Evolutionary conservation across 139 green algal species (phyloP).

Genomic region (Chlamydomonas applanata): DNA sequence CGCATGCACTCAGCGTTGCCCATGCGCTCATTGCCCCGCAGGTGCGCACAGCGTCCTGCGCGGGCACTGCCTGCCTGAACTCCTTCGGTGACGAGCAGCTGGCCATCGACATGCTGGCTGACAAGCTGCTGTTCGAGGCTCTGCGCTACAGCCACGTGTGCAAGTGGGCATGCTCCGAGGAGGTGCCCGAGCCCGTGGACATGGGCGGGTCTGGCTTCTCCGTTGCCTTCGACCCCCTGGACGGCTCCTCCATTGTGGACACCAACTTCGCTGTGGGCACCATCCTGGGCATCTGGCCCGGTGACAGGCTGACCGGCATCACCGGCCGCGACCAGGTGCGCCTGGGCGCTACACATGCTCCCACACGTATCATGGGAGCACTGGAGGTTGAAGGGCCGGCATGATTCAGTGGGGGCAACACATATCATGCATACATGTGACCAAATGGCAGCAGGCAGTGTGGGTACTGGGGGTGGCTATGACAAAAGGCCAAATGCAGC

Average conservation of each 20-base stretch:
- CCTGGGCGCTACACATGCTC: not conserved
- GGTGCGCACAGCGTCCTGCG: constrained; percentile 88
- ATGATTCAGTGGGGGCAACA: no score
- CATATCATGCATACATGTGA: not conserved
- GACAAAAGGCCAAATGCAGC: no score
- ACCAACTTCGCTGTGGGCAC: constrained; percentile 96
- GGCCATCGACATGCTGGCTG: constrained; percentile 88
- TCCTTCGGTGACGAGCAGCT: constrained; percentile 95
- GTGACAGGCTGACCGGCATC: constrained; percentile 76
- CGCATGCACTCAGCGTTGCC: no score
- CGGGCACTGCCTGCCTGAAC: constrained; percentile 87
- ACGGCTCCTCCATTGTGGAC: constrained; percentile 94
- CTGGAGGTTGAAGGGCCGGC: no score
- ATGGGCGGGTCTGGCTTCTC: constrained; percentile 81
- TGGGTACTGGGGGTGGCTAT: no score
- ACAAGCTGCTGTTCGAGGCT: constrained; percentile 94
- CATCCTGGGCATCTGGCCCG: constrained; percentile 94
- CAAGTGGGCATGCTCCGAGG: constrained; percentile 90
- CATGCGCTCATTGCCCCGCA: no score
- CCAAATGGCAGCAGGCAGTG: no score
- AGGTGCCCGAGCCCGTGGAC: constrained; percentile 88
- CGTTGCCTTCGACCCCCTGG: constrained; percentile 93
- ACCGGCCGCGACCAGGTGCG: constrained; percentile 75
- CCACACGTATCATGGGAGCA: not conserved
- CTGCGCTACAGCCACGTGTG: constrained; percentile 81